A percentile compares a stretch with the other conserved stretches of the same genome.
phyloP scores from a whole-genome alignment of 108 stramenopile genomes.

The Conticribra weissflogii region DNA sequence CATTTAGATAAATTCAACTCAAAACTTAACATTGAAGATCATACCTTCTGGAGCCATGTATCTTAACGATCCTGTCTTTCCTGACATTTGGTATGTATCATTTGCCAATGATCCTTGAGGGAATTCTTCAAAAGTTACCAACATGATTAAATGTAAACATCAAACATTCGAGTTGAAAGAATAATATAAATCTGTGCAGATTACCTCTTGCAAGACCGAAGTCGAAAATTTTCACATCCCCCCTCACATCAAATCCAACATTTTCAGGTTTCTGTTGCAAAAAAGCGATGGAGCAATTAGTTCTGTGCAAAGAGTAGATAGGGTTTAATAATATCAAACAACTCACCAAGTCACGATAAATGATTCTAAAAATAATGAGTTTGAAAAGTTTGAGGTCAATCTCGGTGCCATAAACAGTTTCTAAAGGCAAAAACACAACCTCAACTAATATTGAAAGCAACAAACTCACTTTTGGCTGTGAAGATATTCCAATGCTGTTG shows the following conservation, averaged over 20 bases:
- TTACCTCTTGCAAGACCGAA: conserved; percentile 66
- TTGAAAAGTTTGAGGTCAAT: too few species aligned
- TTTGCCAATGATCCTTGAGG: conserved; percentile 18
- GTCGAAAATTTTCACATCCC: conserved; percentile 70
- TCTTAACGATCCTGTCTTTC: conserved; percentile 57
- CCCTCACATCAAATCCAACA: conserved; percentile 49
- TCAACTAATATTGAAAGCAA: not conserved
- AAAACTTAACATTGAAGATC: too few species aligned
- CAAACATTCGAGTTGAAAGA: not conserved
- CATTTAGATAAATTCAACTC: too few species aligned
- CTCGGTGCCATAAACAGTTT: too few species aligned
- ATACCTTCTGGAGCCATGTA: conserved; percentile 88
- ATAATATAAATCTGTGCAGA: not conserved
- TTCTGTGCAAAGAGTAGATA: not conserved
- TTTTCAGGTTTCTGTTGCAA: conserved; percentile 42
- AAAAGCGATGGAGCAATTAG: not conserved
- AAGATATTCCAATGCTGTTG: conserved; percentile 75
- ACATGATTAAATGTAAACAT: not conserved
- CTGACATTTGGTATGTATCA: conserved; percentile 54
- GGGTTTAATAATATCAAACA: not conserved
- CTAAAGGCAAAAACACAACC: not conserved
- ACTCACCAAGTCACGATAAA: conserved; percentile 75
- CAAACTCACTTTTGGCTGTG: conserved; percentile 66
- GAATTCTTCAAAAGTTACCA: conserved; percentile 17
- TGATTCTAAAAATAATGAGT: conserved; percentile 46